Conservation (phyloP, 2,329 filamentous ascomycete genomes). For the Cadophora luteo-olivacea region DNA sequence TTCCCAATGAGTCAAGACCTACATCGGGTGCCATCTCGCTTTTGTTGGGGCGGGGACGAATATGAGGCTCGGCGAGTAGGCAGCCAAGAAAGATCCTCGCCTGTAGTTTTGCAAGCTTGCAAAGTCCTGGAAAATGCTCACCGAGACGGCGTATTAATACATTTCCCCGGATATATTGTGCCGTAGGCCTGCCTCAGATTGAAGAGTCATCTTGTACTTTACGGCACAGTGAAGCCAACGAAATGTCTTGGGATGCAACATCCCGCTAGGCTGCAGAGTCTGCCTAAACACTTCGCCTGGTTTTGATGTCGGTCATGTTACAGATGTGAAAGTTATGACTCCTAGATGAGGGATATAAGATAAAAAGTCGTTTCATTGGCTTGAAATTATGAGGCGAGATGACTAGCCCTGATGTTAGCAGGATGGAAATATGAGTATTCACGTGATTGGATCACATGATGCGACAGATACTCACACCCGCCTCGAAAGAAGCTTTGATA, state of each 20-base stretch:
- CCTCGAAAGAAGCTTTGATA: too few species aligned
- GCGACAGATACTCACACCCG: too few species aligned
- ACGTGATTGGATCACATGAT: too few species aligned
- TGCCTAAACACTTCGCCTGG: constrained; percentile 12
- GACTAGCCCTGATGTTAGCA: too few species aligned
- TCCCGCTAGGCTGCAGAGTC: constrained; percentile 15
- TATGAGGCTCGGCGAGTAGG: background rate
- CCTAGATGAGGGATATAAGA: too few species aligned
- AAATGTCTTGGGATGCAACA: constrained; percentile 5
- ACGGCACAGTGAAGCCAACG: constrained; percentile 14
- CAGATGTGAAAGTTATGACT: too few species aligned
- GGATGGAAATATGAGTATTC: too few species aligned
- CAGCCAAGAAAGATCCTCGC: background rate
- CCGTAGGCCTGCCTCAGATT: background rate
- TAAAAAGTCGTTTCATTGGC: too few species aligned
- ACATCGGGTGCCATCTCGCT: background rate
- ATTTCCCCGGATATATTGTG: background rate
- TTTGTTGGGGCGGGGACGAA: background rate
- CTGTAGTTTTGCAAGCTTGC: background rate
- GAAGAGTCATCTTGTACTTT: constrained; percentile 12
- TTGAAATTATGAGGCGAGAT: too few species aligned
- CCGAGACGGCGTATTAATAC: constrained; percentile 1
- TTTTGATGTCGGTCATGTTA: background rate
- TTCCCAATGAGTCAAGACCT: background rate
- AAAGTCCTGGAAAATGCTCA: constrained; percentile 18